Conservation (phyloP, 164 flowering plant genomes). For the Tetrastigma voinierianum region DNA sequence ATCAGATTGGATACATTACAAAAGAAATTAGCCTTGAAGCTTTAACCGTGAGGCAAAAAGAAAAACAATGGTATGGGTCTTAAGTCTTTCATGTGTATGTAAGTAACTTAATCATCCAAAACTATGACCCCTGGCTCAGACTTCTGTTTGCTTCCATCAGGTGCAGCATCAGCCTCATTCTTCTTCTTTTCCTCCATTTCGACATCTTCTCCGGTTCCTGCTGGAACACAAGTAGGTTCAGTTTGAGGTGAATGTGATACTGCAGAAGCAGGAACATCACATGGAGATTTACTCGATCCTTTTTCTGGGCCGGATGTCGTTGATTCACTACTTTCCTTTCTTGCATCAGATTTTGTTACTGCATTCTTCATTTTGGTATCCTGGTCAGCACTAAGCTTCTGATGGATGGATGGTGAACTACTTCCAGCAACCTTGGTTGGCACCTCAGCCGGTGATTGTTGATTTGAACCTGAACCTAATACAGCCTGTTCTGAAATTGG, state of each 20-base stretch:
- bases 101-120: constrained; percentile 31
- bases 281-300: constrained; percentile 4
- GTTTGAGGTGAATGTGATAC: neutral
- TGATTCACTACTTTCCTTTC: neutral
- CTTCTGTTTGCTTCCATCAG: constrained; percentile 13
- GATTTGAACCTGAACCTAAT: constrained; percentile 3
- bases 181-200: constrained; percentile 22
- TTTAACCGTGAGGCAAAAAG: neutral
- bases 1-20: neutral
- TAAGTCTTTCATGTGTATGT: neutral
- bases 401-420: neutral
- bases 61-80: no score
- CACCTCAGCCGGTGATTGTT: constrained; percentile 7
- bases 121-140: constrained; percentile 26
- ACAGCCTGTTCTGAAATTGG: constrained; percentile 10
- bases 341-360: constrained; percentile 6
- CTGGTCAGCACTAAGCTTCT: constrained; percentile 2
- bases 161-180: constrained; percentile 2
- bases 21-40: neutral
- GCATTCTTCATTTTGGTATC: constrained; percentile 12
- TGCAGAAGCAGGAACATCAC: constrained; percentile 4
- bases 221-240: neutral
- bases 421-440: constrained; percentile 6
- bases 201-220: constrained; percentile 12
- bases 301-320: constrained; percentile 1